phyloP scores from a whole-genome alignment of 257 asterid species.

The Orobanche coerulescens region DNA sequence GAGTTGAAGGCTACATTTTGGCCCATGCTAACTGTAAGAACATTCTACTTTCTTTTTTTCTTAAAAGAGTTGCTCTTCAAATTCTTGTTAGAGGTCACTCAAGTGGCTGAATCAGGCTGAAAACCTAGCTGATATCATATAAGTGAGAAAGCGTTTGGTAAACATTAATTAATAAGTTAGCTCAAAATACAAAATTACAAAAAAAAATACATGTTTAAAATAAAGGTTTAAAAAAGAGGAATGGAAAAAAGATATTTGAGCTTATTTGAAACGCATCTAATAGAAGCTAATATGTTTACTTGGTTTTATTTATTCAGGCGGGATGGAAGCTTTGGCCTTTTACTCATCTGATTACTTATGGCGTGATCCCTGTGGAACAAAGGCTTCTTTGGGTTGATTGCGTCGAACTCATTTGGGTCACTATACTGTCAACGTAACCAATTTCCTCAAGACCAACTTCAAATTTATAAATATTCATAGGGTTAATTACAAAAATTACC shows the following conservation, averaged over 20 bases:
- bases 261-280: no score
- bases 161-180: no score
- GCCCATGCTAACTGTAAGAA: slow-evolving; percentile 82
- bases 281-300: background rate
- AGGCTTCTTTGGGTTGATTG: slow-evolving; percentile 93
- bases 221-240: no score
- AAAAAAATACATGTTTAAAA: no score
- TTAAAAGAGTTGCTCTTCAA: background rate
- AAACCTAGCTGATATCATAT: no score
- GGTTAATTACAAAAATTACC: background rate
- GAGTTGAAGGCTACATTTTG: slow-evolving; percentile 71
- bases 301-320: slow-evolving; percentile 41
- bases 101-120: no score
- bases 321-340: slow-evolving; percentile 99
- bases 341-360: slow-evolving; percentile 79
- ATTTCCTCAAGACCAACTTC: background rate
- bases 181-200: no score
- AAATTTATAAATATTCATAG: background rate
- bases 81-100: no score
- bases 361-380: slow-evolving; percentile 76
- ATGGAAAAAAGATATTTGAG: no score
- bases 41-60: background rate
- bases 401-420: slow-evolving; percentile 85
- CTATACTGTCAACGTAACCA: slow-evolving; percentile 74
- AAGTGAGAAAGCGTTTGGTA: no score